Conservation (phyloP, 257 asterid species). For the Solanum sejunctum region DNA sequence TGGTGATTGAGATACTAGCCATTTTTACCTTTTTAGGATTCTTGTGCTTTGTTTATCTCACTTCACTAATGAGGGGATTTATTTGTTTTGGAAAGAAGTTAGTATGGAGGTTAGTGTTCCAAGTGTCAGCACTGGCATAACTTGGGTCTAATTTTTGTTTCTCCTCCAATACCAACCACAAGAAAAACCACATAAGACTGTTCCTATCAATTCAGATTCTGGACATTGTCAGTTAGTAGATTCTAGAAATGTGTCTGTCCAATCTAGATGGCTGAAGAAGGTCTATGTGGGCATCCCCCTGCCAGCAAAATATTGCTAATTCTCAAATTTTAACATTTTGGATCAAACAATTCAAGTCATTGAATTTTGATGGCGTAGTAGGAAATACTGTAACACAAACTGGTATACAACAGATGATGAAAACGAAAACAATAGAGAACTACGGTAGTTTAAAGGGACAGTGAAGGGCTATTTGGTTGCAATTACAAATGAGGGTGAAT, state of each 20-base stretch:
- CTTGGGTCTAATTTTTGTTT: neutral
- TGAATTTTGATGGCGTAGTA: neutral
- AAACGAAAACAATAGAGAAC: neutral
- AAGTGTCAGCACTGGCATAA: constrained; percentile 5
- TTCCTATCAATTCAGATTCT: neutral
- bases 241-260: neutral
- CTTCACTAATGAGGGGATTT: neutral
- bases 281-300: neutral
- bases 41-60: neutral
- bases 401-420: neutral
- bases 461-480: neutral
- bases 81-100: constrained; percentile 12
- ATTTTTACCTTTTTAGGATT: neutral
- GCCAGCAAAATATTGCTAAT: neutral
- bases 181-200: neutral
- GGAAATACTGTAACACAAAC: neutral
- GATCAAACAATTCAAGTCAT: neutral
- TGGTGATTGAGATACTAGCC: constrained; percentile 41
- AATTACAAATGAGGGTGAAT: neutral
- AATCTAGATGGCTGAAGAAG: neutral
- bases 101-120: constrained; percentile 1
- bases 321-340: neutral
- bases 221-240: neutral
- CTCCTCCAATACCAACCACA: neutral
- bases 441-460: neutral